Base-by-base conservation (phyloP, 2,329 filamentous ascomycete species). In the Colletotrichum filicis region DNA sequence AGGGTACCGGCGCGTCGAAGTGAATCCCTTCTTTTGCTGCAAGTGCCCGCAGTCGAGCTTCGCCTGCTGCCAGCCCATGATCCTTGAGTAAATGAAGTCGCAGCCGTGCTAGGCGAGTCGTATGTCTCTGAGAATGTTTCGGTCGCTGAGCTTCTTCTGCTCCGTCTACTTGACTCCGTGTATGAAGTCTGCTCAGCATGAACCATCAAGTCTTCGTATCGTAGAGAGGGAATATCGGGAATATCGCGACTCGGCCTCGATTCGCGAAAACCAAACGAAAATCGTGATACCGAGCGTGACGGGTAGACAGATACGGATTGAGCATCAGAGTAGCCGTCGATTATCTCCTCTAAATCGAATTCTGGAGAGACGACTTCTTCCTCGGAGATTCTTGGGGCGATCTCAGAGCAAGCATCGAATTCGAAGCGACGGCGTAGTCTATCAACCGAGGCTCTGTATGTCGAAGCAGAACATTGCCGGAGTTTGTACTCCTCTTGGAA, bases 371-470 rank as follows among this genome's bases (percentile, higher is more conserved):
- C 9, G 11, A 14, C 6, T 24, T 16, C 35, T 19, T 60, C 22
- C 19, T 42, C 58, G 8, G 14, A 30, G 14, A 7, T 42, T 7
- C 22, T 35, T 7, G 58, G 19, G 26, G 12, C 22, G 5, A 16
- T 2, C 9, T 42, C 35, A 8, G 35, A 42, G 22, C 14, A 11
- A n/a, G 7, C 16, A 14, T 28, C 22, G 1, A 16, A 7, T 12
- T n/a, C 19, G 37, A 68, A 72, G 24, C 32, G 53, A 9, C 37
- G 28, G 30, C 65, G 69, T n/a, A 72, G 32, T 24, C 68, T 63
- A 19, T 63, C 69, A 14, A 72, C 53, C 1, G 69, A 72, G 0
- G n/a, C 24, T 26, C 53, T 68, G 58, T 68, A 72, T 7, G 58
- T 59, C 19, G 58, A 68, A 7, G 58, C 49, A 16, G 65, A 32